Evolutionary conservation across 345 rosid species (phyloP).

Genomic region (Nephelium lappaceum): DNA sequence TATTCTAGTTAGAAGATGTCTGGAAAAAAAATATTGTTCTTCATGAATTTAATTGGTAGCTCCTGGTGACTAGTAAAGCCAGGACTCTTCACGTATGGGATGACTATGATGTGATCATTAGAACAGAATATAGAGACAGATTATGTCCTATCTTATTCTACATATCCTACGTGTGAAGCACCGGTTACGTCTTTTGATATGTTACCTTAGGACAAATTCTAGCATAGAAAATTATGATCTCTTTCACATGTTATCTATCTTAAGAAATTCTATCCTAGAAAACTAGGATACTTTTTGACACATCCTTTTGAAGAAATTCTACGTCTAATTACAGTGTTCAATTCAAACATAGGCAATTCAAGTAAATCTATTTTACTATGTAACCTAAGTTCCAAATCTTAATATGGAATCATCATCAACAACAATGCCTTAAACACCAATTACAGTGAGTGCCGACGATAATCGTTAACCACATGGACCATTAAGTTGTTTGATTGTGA

Average conservation of each 20-base stretch:
- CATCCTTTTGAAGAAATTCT: not conserved
- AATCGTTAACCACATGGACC: not conserved
- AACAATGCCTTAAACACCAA: not conserved
- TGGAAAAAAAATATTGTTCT: conserved; percentile 7
- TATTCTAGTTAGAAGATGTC: not conserved
- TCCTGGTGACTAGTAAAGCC: not conserved
- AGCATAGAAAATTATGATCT: not conserved
- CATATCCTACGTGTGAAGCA: not conserved
- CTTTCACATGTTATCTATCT: not conserved
- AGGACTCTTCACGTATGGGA: not conserved
- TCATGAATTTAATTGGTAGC: not conserved
- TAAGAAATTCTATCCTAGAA: not conserved
- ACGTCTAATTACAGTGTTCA: not conserved
- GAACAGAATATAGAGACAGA: not conserved
- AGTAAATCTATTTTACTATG: not conserved
- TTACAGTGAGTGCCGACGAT: not conserved
- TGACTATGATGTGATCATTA: not conserved
- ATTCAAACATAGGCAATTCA: not conserved
- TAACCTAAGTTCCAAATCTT: conserved; percentile 1
- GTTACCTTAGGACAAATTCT: not conserved
- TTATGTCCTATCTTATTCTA: not conserved
- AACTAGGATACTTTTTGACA: not conserved
- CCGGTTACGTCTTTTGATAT: not conserved
- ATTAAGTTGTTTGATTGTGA: not conserved
- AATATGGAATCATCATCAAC: not conserved